These are phyloP conservation scores for Tetramitus jugosus DNA, from an alignment of 208 protist species.

Conservation along the genomic window DNA sequence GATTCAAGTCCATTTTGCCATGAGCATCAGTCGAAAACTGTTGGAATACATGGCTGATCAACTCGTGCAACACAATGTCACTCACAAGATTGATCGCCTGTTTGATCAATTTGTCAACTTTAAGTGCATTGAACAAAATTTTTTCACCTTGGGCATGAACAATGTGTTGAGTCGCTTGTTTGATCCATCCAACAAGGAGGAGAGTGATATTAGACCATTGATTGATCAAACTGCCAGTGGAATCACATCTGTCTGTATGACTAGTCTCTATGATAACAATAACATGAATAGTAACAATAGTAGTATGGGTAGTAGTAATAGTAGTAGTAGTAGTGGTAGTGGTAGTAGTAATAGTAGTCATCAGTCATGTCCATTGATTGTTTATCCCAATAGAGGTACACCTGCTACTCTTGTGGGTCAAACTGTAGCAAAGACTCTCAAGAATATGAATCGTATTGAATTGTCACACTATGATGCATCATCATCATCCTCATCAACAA, in stretches of 20 bases:
- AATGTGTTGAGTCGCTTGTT: neutral
- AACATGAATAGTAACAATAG: neutral
- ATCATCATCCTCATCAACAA: too few species aligned
- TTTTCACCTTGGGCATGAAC: conserved; percentile 48
- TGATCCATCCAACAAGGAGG: neutral
- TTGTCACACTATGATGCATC: too few species aligned
- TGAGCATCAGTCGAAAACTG: neutral
- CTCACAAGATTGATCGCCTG: conserved; percentile 30
- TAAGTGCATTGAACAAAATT: conserved; percentile 50
- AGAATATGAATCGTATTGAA: too few species aligned
- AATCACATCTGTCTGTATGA: neutral
- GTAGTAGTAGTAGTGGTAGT: too few species aligned
- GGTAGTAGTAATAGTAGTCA: too few species aligned
- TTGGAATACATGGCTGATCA: neutral
- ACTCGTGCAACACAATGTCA: neutral
- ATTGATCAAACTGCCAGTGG: neutral
- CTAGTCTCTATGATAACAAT: neutral
- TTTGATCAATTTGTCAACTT: conserved; percentile 68
- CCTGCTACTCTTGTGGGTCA: too few species aligned
- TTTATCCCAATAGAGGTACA: too few species aligned
- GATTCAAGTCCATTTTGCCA: neutral
- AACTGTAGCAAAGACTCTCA: too few species aligned
- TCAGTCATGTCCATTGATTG: too few species aligned
- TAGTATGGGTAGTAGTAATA: neutral
- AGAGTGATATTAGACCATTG: neutral